Conservation (phyloP, 2,329 filamentous ascomycete species). For the Epichloe aotearoae region DNA sequence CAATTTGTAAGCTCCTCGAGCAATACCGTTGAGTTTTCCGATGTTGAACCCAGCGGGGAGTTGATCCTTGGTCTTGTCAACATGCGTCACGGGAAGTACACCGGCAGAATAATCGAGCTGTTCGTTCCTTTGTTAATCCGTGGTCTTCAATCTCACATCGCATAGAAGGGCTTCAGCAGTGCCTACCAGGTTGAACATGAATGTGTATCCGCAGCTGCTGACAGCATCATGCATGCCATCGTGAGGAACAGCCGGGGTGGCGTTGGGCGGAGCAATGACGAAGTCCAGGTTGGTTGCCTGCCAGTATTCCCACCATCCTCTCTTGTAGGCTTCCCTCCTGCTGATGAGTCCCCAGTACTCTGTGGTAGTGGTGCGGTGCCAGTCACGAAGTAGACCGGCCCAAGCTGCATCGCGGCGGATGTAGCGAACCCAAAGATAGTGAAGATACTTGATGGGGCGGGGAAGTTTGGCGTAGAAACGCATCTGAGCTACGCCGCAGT, state of each 20-base stretch:
- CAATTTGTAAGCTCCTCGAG: slow-evolving; percentile 69
- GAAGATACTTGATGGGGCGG: slow-evolving; percentile 63
- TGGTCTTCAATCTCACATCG: not conserved
- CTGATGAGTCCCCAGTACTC: slow-evolving; percentile 76
- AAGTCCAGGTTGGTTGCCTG: slow-evolving; percentile 59
- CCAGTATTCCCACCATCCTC: slow-evolving; percentile 78
- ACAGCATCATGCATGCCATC: slow-evolving; percentile 76
- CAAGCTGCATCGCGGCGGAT: slow-evolving; percentile 62
- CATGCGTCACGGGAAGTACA: slow-evolving; percentile 73
- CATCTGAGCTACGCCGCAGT: slow-evolving; percentile 65
- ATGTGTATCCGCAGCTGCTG: slow-evolving; percentile 83
- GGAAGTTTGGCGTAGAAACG: slow-evolving; percentile 61
- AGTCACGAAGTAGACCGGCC: slow-evolving; percentile 63
- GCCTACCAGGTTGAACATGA: slow-evolving; percentile 71
- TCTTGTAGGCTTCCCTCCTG: slow-evolving; percentile 69
- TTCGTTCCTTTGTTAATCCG: not conserved
- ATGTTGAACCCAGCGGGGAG: slow-evolving; percentile 48
- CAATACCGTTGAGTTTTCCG: slow-evolving; percentile 62
- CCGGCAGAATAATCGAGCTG: slow-evolving; percentile 77
- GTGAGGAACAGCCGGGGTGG: slow-evolving; percentile 79
- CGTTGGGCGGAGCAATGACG: slow-evolving; percentile 73
- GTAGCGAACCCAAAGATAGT: slow-evolving; percentile 84
- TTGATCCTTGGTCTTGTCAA: slow-evolving; percentile 55
- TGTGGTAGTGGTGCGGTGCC: slow-evolving; percentile 58
- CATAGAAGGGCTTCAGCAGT: not conserved